phyloP scores from a whole-genome alignment of 768 basidiomycete species.

The Xerocomus spinulosus region DNA sequence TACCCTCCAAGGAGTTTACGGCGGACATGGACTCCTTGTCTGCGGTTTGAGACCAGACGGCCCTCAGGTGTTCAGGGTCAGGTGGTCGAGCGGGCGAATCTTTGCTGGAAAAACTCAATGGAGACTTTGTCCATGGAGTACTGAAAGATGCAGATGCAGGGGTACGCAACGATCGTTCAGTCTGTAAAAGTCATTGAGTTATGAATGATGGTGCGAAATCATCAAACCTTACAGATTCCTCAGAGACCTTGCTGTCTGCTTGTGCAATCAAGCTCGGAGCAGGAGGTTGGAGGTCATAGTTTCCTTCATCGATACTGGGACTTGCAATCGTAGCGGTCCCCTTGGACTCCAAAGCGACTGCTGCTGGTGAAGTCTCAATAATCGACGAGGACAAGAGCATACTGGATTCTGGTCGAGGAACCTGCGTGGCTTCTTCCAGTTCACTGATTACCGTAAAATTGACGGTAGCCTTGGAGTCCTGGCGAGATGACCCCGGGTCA shows the following conservation, averaged over 20 bases:
- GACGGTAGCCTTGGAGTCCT: constrained; percentile 48
- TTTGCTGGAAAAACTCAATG: constrained; percentile 53
- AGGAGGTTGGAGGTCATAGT: constrained; percentile 12
- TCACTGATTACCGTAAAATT: constrained; percentile 81
- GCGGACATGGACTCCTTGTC: constrained; percentile 62
- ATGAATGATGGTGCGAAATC: not conserved
- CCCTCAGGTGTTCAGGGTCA: constrained; percentile 81
- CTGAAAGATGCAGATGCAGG: constrained; percentile 38
- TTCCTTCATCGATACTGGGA: constrained; percentile 8
- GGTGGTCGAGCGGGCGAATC: constrained; percentile 66
- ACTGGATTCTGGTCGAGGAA: constrained; percentile 14
- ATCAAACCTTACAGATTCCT: constrained; percentile 49
- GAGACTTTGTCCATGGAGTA: constrained; percentile 50
- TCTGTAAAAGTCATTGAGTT: constrained; percentile 27
- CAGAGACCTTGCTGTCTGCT: constrained; percentile 47
- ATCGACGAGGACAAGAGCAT: constrained; percentile 26
- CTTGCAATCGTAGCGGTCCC: constrained; percentile 6
- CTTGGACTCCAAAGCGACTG: constrained; percentile 3
- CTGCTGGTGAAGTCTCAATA: constrained; percentile 10
- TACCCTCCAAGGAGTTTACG: constrained; percentile 79
- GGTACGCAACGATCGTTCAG: constrained; percentile 44
- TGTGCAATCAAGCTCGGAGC: constrained; percentile 23
- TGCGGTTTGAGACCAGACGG: constrained; percentile 78
- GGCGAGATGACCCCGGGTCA: constrained; percentile 49
- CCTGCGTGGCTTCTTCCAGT: constrained; percentile 40